Conservation (phyloP, 352 stramenopile genomes). For the Globisporangium polare region DNA sequence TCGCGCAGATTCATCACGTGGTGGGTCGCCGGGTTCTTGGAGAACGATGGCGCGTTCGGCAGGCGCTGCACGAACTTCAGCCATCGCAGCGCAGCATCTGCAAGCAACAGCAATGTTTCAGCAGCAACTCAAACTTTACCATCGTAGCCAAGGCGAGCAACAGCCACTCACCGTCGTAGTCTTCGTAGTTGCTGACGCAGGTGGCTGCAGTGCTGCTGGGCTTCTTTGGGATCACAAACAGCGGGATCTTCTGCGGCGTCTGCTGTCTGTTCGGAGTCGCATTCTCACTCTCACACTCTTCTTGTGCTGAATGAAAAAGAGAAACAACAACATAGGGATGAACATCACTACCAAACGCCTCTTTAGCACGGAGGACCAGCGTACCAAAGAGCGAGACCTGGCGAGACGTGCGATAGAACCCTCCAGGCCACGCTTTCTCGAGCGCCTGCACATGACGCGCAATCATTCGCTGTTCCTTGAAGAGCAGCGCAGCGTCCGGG, state of each 20-base stretch:
- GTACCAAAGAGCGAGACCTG: constrained; percentile 5
- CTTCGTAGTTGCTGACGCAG: constrained; percentile 18
- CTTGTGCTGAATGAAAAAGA: constrained; percentile 17
- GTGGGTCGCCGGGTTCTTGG: constrained; percentile 7
- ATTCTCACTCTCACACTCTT: constrained; percentile 14
- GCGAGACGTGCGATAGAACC: constrained; percentile 17
- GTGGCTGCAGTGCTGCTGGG: not conserved
- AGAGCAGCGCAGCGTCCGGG: constrained; percentile 24
- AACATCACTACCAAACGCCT: not conserved
- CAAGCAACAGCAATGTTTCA: not conserved
- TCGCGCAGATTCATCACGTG: constrained; percentile 56
- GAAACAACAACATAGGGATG: not conserved
- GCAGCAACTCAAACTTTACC: not conserved
- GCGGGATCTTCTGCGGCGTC: constrained; percentile 7
- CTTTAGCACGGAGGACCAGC: not conserved
- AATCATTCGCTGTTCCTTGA: constrained; percentile 28
- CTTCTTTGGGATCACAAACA: constrained; percentile 13
- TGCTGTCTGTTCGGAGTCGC: constrained; percentile 8
- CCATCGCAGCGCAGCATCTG: constrained; percentile 10
- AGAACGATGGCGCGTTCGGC: constrained; percentile 20
- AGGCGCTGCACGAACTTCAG: constrained; percentile 17
- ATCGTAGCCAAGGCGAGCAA: constrained; percentile 20
- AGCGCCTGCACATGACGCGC: constrained; percentile 33
- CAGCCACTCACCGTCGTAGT: constrained; percentile 31
- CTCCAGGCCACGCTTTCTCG: constrained; percentile 26